Evolutionary conservation across 768 basidiomycete genomes (phyloP).

Genomic region (Amanita polypyramis): DNA sequence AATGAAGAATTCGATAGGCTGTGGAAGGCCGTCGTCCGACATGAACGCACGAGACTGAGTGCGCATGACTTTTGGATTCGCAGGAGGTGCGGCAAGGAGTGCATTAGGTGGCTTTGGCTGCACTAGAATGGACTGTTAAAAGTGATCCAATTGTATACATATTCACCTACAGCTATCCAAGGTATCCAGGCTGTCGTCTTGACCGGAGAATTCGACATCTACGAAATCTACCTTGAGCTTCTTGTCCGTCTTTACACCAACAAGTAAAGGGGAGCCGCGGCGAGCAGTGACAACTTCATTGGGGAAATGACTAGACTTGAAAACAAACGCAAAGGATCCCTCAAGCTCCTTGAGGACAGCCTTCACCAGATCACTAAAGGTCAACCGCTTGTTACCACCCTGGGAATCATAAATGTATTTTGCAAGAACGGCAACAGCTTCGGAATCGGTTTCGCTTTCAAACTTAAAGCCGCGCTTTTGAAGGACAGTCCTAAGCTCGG

Average conservation of each 20-base stretch:
- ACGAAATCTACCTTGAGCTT: conserved; percentile 99
- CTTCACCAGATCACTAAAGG: conserved; percentile 90
- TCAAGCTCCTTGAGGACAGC: conserved; percentile 94
- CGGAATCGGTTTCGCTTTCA: conserved; percentile 94
- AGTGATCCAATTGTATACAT: conserved; percentile 5
- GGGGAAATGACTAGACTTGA: conserved; percentile 94
- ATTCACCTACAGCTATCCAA: conserved; percentile 6
- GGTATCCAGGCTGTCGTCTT: conserved; percentile 31
- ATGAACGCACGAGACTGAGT: conserved; percentile 97
- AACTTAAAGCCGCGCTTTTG: conserved; percentile 95
- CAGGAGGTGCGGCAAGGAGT: conserved; percentile 56
- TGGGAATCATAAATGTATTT: conserved; percentile 97
- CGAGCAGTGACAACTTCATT: conserved; percentile 94
- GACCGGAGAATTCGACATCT: conserved; percentile 88
- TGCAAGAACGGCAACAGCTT: conserved; percentile 90
- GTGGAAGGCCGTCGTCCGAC: conserved; percentile 95
- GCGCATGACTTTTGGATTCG: conserved; percentile 73
- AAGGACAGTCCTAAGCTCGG: conserved; percentile 82
- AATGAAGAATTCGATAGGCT: conserved; percentile 99
- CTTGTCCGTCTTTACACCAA: conserved; percentile 99
- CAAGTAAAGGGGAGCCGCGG: conserved; percentile 90
- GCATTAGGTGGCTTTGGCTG: conserved; percentile 41
- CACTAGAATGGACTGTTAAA: conserved; percentile 18
- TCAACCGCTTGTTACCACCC: conserved; percentile 61
- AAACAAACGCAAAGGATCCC: conserved; percentile 98